Evolutionary conservation across 1,284 basidiomycete genomes (phyloP).

Genomic region (Ustilago tritici): DNA sequence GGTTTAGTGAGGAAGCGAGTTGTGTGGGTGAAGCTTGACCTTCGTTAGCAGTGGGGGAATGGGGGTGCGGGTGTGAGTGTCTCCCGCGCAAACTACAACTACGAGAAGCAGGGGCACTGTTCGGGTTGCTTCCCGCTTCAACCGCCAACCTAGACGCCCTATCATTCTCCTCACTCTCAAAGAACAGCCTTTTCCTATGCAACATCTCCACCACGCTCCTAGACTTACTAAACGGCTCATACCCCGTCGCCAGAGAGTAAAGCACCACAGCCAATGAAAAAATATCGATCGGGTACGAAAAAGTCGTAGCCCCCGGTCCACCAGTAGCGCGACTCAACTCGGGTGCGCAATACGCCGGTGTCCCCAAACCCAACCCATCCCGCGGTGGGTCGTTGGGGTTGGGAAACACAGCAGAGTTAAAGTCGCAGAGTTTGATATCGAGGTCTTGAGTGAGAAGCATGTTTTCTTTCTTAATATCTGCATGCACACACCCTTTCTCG

Average conservation of each 20-base stretch:
- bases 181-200: constrained; percentile 63
- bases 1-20: constrained; percentile 22
- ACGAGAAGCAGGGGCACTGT: constrained; percentile 43
- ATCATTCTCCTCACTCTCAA: constrained; percentile 65
- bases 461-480: constrained; percentile 68
- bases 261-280: constrained; percentile 66
- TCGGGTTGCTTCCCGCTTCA: constrained; percentile 46
- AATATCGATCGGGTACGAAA: constrained; percentile 64
- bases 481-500: constrained; percentile 61
- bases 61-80: constrained; percentile 6
- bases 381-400: constrained; percentile 57
- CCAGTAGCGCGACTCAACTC: constrained; percentile 60
- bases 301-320: constrained; percentile 34
- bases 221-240: constrained; percentile 61
- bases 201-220: constrained; percentile 65
- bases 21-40: constrained; percentile 20
- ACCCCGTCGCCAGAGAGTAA: constrained; percentile 64
- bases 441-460: constrained; percentile 62
- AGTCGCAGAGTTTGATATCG: constrained; percentile 65
- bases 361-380: constrained; percentile 63
- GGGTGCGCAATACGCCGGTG: constrained; percentile 66
- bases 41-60: constrained; percentile 8
- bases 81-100: constrained; percentile 48
- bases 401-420: constrained; percentile 67
- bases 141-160: constrained; percentile 54